Evolutionary conservation across 164 flowering plant species (phyloP).

Genomic region (Vitis cinerea): DNA sequence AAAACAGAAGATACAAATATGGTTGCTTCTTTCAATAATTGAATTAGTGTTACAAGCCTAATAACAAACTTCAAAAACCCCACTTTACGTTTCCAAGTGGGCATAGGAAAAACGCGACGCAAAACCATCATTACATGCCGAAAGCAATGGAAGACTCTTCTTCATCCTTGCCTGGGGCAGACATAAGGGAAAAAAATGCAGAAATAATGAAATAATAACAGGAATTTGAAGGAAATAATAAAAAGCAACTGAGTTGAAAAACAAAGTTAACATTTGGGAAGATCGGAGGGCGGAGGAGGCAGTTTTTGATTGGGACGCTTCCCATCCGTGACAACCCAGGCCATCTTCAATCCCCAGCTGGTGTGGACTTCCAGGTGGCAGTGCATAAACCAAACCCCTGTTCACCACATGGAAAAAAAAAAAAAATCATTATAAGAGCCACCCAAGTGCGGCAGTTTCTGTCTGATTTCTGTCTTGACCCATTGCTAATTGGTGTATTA

Average conservation of each 20-base stretch:
- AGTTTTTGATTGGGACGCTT: slow-evolving; percentile 42
- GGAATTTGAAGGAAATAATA: no score
- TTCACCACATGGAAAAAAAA: neutral
- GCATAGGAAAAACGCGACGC: no score
- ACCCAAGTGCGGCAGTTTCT: no score
- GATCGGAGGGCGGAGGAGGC: slow-evolving; percentile 60
- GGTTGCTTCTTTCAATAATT: neutral
- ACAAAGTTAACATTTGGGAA: slow-evolving; percentile 49
- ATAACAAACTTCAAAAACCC: neutral
- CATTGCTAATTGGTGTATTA: no score
- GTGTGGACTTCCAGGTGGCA: slow-evolving; percentile 59
- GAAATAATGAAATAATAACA: no score
- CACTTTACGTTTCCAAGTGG: neutral
- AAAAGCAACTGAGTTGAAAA: neutral
- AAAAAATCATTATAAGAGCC: no score
- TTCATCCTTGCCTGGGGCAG: no score
- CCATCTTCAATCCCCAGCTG: slow-evolving; percentile 70
- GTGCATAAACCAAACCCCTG: slow-evolving; percentile 75
- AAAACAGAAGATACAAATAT: neutral
- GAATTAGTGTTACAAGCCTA: neutral
- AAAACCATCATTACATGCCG: no score
- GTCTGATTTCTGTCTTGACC: no score
- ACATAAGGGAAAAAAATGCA: no score
- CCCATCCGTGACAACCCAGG: slow-evolving; percentile 53
- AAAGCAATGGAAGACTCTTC: no score